These are phyloP conservation scores for Didymella glomerata DNA, from an alignment of 2,329 filamentous ascomycete genomes.

Conservation along the genomic window DNA sequence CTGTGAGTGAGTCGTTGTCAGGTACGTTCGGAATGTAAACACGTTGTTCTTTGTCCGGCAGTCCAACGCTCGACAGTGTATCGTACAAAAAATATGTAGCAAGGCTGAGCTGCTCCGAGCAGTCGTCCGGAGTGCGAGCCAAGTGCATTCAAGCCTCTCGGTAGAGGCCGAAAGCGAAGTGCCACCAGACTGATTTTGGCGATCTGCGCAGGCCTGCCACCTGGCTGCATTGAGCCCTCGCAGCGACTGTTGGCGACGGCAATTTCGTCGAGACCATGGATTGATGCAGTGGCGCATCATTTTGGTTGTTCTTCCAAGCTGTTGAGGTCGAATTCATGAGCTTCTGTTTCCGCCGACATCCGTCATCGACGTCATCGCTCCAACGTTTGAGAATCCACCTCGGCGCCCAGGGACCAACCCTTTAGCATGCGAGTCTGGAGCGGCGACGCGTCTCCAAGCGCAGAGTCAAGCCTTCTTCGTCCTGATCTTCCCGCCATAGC, in stretches of 20 bases:
- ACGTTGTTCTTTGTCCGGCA: background rate
- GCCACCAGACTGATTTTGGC: constrained; percentile 1
- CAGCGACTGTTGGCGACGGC: background rate
- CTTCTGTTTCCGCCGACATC: constrained; percentile 11
- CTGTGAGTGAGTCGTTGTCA: background rate
- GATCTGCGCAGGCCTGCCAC: constrained; percentile 17
- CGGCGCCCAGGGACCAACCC: constrained; percentile 13
- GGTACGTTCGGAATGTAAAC: background rate
- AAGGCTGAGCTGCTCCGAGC: constrained; percentile 1
- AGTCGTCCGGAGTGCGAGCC: constrained; percentile 2
- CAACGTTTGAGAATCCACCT: background rate
- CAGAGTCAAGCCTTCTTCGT: constrained; percentile 12
- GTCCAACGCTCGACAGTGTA: background rate
- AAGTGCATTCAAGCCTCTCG: constrained; percentile 6
- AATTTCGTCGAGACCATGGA: background rate
- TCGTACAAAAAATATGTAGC: constrained; percentile 2
- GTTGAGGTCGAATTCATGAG: constrained; percentile 4
- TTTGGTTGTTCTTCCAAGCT: background rate
- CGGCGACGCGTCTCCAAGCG: constrained; percentile 16
- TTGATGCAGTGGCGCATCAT: constrained; percentile 1
- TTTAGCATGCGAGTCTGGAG: constrained; percentile 18
- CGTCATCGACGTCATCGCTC: constrained; percentile 14
- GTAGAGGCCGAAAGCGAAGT: background rate
- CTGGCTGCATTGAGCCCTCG: constrained; percentile 1
- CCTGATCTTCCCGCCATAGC: constrained; percentile 20